Conservation (phyloP, 2,329 filamentous ascomycete species). For the Aplosporella prunicola region DNA sequence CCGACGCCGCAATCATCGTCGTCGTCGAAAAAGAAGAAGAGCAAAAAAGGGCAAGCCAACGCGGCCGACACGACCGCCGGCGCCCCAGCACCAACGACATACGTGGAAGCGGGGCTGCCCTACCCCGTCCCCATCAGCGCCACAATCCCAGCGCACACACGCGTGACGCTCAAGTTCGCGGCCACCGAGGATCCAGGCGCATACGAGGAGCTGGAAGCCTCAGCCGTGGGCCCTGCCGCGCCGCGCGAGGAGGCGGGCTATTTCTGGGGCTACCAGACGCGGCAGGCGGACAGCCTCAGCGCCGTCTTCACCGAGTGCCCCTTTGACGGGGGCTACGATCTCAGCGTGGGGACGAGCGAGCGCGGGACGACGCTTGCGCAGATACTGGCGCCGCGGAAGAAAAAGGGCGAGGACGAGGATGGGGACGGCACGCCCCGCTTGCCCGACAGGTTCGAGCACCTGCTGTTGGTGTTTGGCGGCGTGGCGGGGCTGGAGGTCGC, state of each 20-base stretch:
- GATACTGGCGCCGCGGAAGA: slow-evolving; percentile 15
- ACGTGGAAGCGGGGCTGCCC: slow-evolving; percentile 43
- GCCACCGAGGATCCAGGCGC: slow-evolving; percentile 29
- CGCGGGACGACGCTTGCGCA: slow-evolving; percentile 47
- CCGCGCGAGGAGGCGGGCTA: slow-evolving; percentile 70
- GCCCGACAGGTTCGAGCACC: slow-evolving; percentile 51
- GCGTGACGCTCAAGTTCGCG: slow-evolving; percentile 63
- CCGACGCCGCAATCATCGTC: slow-evolving; percentile 8
- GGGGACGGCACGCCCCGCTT: slow-evolving; percentile 16
- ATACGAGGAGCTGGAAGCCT: slow-evolving; percentile 32
- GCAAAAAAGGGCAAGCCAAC: slow-evolving; percentile 6
- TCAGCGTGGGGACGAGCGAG: slow-evolving; percentile 77
- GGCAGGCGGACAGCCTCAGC: slow-evolving; percentile 57
- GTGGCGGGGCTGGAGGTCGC: slow-evolving; percentile 71
- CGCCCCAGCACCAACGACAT: slow-evolving; percentile 17
- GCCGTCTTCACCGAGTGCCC: slow-evolving; percentile 67
- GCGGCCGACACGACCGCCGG: slow-evolving; percentile 11
- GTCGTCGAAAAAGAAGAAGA: slow-evolving; percentile 35
- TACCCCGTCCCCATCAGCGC: slow-evolving; percentile 45
- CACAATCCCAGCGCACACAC: slow-evolving; percentile 57
- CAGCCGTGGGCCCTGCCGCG: slow-evolving; percentile 56
- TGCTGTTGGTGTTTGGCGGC: slow-evolving; percentile 72
- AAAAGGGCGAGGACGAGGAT: neutral
- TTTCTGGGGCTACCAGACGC: slow-evolving; percentile 76
- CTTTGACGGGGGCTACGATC: slow-evolving; percentile 68